A percentile compares a stretch with the other conserved stretches of the same genome.
Conservation (phyloP, 1,284 basidiomycete genomes). For the Cystobasidium pallidum region DNA sequence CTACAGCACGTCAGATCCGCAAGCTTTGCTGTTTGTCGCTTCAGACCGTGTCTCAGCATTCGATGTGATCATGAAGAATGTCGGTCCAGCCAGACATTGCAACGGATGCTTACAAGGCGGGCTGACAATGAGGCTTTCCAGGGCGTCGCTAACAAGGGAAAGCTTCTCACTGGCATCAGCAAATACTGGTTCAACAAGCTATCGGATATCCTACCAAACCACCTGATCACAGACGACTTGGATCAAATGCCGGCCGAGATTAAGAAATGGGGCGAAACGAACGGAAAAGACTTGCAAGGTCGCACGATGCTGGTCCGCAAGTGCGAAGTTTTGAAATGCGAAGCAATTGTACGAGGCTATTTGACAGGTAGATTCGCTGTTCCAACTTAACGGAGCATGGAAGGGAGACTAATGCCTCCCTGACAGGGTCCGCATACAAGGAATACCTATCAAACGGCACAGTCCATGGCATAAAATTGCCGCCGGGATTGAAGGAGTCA, state of each 20-base stretch:
- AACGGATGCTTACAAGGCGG: neutral
- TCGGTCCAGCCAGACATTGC: constrained; percentile 59
- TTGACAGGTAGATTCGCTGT: constrained; percentile 69
- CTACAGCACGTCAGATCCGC: constrained; percentile 68
- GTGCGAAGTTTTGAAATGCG: constrained; percentile 88
- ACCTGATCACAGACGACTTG: constrained; percentile 75
- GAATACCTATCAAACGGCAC: constrained; percentile 90
- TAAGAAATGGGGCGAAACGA: constrained; percentile 60
- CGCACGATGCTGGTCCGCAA: constrained; percentile 89
- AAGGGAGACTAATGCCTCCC: neutral
- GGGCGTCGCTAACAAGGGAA: constrained; percentile 94
- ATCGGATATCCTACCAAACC: constrained; percentile 64
- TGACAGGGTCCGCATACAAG: constrained; percentile 84
- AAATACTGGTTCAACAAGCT: constrained; percentile 94
- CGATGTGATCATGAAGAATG: constrained; percentile 90
- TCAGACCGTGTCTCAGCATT: constrained; percentile 96
- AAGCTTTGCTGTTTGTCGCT: constrained; percentile 86
- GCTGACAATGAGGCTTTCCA: constrained; percentile 55
- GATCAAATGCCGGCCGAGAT: constrained; percentile 76
- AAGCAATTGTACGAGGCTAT: constrained; percentile 96
- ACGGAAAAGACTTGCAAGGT: constrained; percentile 67
- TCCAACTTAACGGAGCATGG: neutral
- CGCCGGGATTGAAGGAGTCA: constrained; percentile 79
- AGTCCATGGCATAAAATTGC: constrained; percentile 81
- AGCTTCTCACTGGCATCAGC: constrained; percentile 84